Base-by-base conservation (phyloP, 202 grass and related monocot species). In the Saccharum hybrid region DNA sequence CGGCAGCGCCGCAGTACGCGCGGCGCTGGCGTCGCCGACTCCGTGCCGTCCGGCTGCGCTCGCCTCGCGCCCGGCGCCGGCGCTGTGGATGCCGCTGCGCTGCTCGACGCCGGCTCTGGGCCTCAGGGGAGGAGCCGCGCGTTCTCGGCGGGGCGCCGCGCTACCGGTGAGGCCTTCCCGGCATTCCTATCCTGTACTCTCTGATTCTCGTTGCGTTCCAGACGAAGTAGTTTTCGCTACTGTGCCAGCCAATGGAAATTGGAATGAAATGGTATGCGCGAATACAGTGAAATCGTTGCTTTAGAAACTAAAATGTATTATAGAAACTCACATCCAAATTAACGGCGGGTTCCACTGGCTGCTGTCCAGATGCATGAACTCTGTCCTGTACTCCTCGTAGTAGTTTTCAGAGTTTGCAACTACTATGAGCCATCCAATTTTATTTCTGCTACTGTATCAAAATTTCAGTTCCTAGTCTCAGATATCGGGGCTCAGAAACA, bases 1-100 rank as follows among this genome's bases (percentile, higher is more conserved):
- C 3, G 9, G 76, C 10, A 19, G 75, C 46, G 8, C 76, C 0
- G 0, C 77, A 3, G 69, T 21, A 9, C 57, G 57, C 3, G 57
- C 79, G 2, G 62, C 51, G 23, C 48, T 85, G 79, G 81, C 84
- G 72, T 76, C 61, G 72, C 90, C 80, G 45, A 64, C 18, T 15
- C 54, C 23, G 59, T 75, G 62, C 84, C 31, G 63, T 2, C 66
- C 75, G 9, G 5, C 16, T 68, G 54, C 30, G 12, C 70, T 77
- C 56, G 5, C n/a, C 72, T n/a, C 41, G 4, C 71, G 77, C 57
- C 88, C 33, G 15, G 69, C 75, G 4, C 74, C 51, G 70, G 54
- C 42, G 37, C 77, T 8, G 72, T 69, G 79, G 70, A 4, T 78
- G 12, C 82, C 86, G 40, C 79, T 71, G 64, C 81, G 74, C 21